These are phyloP conservation scores for Calonectria honghensis DNA, from an alignment of 2,329 filamentous ascomycete species.

Conservation along the genomic window DNA sequence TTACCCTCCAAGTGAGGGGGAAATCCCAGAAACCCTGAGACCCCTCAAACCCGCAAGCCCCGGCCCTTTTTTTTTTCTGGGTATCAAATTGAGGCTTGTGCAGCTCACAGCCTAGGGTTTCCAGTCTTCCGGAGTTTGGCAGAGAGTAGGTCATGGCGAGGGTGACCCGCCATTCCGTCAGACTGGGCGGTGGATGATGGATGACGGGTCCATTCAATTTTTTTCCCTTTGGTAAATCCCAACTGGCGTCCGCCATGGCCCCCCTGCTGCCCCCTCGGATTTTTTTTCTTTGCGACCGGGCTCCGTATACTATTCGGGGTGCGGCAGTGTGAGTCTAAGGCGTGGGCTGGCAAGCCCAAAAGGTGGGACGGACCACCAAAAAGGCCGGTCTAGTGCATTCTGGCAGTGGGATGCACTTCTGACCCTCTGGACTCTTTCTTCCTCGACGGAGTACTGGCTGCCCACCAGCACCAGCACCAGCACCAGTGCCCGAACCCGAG, in stretches of 20 bases:
- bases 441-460: neutral
- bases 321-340: conserved; percentile 47
- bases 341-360: conserved; percentile 42
- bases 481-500: conserved; percentile 30
- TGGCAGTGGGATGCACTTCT: conserved; percentile 16
- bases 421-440: conserved; percentile 8
- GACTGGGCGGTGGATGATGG: conserved; percentile 35
- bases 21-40: conserved; percentile 25
- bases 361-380: conserved; percentile 45
- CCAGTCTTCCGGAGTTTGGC: conserved; percentile 31
- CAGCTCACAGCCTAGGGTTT: conserved; percentile 16
- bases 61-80: conserved; percentile 29
- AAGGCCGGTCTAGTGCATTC: conserved; percentile 33
- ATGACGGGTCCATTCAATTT: conserved; percentile 39
- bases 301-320: conserved; percentile 46
- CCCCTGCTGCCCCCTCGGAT: conserved; percentile 27
- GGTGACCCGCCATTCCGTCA: conserved; percentile 42
- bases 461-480: conserved; percentile 22
- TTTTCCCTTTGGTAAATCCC: conserved; percentile 21
- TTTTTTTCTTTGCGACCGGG: conserved; percentile 29
- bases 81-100: conserved; percentile 48
- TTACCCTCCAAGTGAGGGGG: conserved; percentile 24
- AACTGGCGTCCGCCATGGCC: conserved; percentile 28
- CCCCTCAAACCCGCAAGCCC: conserved; percentile 17
- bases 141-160: conserved; percentile 23